These are phyloP conservation scores for Euryodendron excelsum DNA, from an alignment of 148 eudicot species.

Conservation along the genomic window DNA sequence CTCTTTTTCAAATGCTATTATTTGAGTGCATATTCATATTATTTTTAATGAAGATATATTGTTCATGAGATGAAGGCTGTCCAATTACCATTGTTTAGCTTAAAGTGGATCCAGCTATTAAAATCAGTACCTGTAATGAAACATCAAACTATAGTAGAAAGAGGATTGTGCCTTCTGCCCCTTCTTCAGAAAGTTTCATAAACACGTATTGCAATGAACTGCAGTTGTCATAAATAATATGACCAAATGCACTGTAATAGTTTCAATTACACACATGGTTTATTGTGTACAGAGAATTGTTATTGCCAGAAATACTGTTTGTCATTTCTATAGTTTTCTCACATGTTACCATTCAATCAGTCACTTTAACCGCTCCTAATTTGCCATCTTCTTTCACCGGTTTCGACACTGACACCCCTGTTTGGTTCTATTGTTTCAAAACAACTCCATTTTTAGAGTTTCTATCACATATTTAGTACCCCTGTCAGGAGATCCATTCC, in stretches of 20 bases:
- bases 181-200: not conserved
- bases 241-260: not conserved
- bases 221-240: not conserved
- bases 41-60: not conserved
- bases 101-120: not conserved
- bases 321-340: not conserved
- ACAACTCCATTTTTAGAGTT: too few species aligned
- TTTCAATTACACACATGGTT: not conserved
- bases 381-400: not conserved
- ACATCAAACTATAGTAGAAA: not conserved
- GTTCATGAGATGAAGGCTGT: not conserved
- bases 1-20: not conserved
- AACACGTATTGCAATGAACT: not conserved
- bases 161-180: too few species aligned
- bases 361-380: not conserved
- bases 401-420: not conserved
- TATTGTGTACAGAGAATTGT: too few species aligned
- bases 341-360: conserved; percentile 2
- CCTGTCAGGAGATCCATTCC: too few species aligned
- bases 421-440: not conserved
- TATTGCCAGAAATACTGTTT: not conserved
- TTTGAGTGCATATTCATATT: not conserved
- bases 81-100: not conserved
- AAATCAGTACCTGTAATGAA: not conserved
- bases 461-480: too few species aligned